These are phyloP conservation scores for Helichrysum umbraculigerum DNA, from an alignment of 129 eudicot genomes.

Conservation along the genomic window DNA sequence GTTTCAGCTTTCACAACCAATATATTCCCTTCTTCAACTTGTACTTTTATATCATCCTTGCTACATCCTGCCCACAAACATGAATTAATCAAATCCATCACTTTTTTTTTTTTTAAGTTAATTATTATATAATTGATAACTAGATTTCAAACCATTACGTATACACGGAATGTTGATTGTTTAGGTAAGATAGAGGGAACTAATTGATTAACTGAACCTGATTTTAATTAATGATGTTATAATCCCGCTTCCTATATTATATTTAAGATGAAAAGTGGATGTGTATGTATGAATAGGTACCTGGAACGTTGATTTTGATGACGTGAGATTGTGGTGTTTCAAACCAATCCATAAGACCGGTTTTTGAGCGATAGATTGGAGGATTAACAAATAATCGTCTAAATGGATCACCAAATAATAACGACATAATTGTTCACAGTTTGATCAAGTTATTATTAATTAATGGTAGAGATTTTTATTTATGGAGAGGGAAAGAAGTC, in stretches of 20 bases:
- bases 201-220: too few relatives aligned
- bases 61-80: slow-evolving; percentile 47
- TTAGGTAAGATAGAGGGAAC: neutral
- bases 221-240: too few relatives aligned
- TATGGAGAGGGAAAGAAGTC: slow-evolving; percentile 20
- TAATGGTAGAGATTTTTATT: neutral
- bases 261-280: too few relatives aligned
- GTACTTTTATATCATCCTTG: slow-evolving; percentile 81
- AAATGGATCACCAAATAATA: slow-evolving; percentile 71
- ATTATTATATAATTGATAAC: neutral
- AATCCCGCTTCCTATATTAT: too few relatives aligned
- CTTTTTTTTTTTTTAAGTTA: neutral
- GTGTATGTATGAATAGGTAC: slow-evolving; percentile 16
- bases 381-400: slow-evolving; percentile 52
- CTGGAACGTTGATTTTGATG: slow-evolving; percentile 86
- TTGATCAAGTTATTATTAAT: neutral
- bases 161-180: too few relatives aligned
- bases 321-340: slow-evolving; percentile 77
- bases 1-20: slow-evolving; percentile 63
- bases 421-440: slow-evolving; percentile 29
- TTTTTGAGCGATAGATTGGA: slow-evolving; percentile 43
- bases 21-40: slow-evolving; percentile 80
- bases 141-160: too few relatives aligned
- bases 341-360: slow-evolving; percentile 79
- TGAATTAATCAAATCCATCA: neutral